Base-by-base conservation (phyloP, 352 stramenopile species). In the Globisporangium sylvaticum region DNA sequence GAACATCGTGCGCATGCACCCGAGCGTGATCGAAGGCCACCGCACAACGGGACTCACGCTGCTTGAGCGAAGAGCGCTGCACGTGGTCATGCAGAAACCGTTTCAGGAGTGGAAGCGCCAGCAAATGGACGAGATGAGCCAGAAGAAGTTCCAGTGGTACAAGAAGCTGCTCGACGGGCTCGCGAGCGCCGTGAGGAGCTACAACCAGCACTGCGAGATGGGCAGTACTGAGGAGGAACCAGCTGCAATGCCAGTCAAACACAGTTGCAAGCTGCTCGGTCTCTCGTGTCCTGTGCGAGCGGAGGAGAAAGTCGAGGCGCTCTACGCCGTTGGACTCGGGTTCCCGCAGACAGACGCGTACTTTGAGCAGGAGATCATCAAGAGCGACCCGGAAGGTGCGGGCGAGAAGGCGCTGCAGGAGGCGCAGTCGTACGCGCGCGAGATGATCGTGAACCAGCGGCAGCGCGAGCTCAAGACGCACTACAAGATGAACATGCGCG, bases 11-110 rank as follows among this genome's bases (percentile, higher is more conserved):
- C 77, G 83, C 59, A 96, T 96, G 87, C 90, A 97, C 54, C 86
- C 86, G 12, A 91, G 81, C 55, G 81, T 91, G 18, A 77, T 94
- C 20, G 84, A 92, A 44, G 78, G 69, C 4, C 84, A 83, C 37
- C 82, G 83, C 1, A 83, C 78, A 1, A 84, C 75, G 0, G 83
- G 86, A 0, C 71, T 97, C 31, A 87, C 85, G 18, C 66, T 97
- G 15, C 73, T 96, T 15, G 91, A 97, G 64, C 81, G 91, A n/a
- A 83, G 91, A 22, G 91, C 89, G 46, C 72, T 97, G 9, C 91
- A 97, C 65, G 75, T 75, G 4, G 86, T 90, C 29, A 63, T 97
- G 61, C 75, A 73, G 57, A 55, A 50, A 22, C 74, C 87, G 1
- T 80, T 75, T 10, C 74, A 66, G 0, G 79, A 87, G 61, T 97